These are phyloP conservation scores for Colletotrichum trifolii DNA, from an alignment of 2,329 filamentous ascomycete genomes.

Conservation along the genomic window DNA sequence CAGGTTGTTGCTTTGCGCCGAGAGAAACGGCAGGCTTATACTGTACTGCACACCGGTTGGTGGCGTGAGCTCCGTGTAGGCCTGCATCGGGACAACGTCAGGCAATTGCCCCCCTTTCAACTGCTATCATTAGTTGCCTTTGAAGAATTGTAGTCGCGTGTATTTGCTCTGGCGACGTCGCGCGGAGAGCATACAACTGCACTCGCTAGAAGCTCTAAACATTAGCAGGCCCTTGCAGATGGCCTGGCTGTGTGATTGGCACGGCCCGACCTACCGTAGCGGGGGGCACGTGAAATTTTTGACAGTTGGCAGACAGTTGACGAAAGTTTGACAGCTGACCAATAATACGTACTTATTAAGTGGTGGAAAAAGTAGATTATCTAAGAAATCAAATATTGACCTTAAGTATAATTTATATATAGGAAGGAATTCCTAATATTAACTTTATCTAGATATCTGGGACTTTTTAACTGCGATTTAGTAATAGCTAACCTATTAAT, in stretches of 20 bases:
- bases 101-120: conserved; percentile 28
- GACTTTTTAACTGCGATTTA: too few relatives aligned
- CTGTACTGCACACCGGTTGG: conserved; percentile 95
- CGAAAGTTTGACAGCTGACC: too few relatives aligned
- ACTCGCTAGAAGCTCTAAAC: conserved; percentile 20
- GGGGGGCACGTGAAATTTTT: too few relatives aligned
- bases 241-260: conserved; percentile 23
- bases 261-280: not conserved
- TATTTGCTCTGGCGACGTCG: conserved; percentile 3
- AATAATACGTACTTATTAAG: too few relatives aligned
- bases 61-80: conserved; percentile 94
- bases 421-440: too few relatives aligned
- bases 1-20: conserved; percentile 82
- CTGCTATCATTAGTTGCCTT: conserved; percentile 24
- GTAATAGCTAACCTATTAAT: too few relatives aligned
- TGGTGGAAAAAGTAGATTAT: too few relatives aligned
- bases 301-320: too few relatives aligned
- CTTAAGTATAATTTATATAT: too few relatives aligned
- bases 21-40: conserved; percentile 80
- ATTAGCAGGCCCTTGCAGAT: conserved; percentile 5
- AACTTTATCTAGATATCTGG: too few relatives aligned
- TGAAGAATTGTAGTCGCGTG: not conserved
- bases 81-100: conserved; percentile 78
- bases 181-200: conserved; percentile 17
- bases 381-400: too few relatives aligned